These are phyloP conservation scores for Trichoderma citrinoviride DNA, from an alignment of 2,329 filamentous ascomycete species.

Conservation along the genomic window DNA sequence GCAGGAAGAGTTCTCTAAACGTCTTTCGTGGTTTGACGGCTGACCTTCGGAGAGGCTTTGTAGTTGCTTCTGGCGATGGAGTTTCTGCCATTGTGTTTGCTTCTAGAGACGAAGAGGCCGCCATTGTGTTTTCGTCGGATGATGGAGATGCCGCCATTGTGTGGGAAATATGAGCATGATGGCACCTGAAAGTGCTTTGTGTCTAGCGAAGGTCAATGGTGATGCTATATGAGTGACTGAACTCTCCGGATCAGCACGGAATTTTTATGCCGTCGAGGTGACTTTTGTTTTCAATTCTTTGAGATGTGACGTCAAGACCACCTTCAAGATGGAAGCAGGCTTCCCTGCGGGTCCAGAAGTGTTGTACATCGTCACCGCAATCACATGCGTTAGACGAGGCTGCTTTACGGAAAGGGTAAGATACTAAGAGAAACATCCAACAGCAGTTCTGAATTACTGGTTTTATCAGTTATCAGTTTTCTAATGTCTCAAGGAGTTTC, in stretches of 20 bases:
- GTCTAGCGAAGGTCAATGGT: neutral
- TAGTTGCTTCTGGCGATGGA: neutral
- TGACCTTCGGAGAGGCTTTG: slow-evolving; percentile 20
- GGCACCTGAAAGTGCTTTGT: neutral
- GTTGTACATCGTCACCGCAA: slow-evolving; percentile 2
- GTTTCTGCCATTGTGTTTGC: neutral
- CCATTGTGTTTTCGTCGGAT: neutral
- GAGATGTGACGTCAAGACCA: slow-evolving; percentile 14
- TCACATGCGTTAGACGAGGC: neutral
- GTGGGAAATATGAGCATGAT: neutral
- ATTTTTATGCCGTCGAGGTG: neutral
- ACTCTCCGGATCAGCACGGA: neutral
- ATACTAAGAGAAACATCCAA: no score
- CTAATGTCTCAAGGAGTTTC: no score
- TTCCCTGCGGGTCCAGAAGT: neutral
- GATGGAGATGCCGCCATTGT: neutral
- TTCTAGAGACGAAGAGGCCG: no score
- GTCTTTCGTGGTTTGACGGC: slow-evolving; percentile 33
- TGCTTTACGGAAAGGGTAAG: neutral
- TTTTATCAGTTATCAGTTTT: no score
- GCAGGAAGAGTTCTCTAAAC: slow-evolving; percentile 40
- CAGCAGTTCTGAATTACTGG: no score
- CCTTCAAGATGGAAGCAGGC: slow-evolving; percentile 2
- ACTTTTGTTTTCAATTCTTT: neutral
- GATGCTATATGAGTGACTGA: no score